Conservation (phyloP, 768 basidiomycete species). For the Pluteus cervinus region DNA sequence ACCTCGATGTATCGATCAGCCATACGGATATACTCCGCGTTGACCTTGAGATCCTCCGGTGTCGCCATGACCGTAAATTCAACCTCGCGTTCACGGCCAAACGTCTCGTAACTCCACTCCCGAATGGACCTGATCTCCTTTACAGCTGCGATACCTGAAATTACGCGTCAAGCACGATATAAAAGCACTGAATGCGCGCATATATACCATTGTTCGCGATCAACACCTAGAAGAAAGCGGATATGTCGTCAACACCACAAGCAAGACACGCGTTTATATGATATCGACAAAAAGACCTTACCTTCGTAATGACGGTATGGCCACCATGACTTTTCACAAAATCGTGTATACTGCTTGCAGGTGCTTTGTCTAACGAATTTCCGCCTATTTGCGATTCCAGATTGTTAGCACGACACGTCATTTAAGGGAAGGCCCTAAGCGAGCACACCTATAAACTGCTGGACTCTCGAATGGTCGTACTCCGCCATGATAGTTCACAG, state of each 20-base stretch:
- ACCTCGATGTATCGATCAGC: constrained; percentile 99
- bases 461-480: constrained; percentile 50
- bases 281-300: constrained; percentile 34
- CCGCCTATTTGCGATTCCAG: constrained; percentile 56
- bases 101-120: constrained; percentile 99
- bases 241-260: constrained; percentile 6
- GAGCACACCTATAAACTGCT: constrained; percentile 44
- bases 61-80: constrained; percentile 99
- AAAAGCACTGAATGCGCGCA: background rate
- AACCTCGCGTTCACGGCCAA: constrained; percentile 91
- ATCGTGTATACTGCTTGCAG: constrained; percentile 74
- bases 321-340: constrained; percentile 90
- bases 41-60: constrained; percentile 96
- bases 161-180: constrained; percentile 15
- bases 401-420: constrained; percentile 10
- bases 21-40: constrained; percentile 99
- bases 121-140: constrained; percentile 99
- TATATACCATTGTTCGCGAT: constrained; percentile 92
- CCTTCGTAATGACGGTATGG: constrained; percentile 98
- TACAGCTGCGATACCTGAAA: constrained; percentile 92
- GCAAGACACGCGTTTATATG: too few relatives aligned
- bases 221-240: constrained; percentile 59
- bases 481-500: constrained; percentile 34
- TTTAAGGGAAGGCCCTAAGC: constrained; percentile 4
- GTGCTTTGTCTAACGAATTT: constrained; percentile 83